Percentiles rank a stretch among this genome's conserved stretches.
Conservation (phyloP, 192 early-diverging fungal species). For the Rhizophagus clarus region DNA sequence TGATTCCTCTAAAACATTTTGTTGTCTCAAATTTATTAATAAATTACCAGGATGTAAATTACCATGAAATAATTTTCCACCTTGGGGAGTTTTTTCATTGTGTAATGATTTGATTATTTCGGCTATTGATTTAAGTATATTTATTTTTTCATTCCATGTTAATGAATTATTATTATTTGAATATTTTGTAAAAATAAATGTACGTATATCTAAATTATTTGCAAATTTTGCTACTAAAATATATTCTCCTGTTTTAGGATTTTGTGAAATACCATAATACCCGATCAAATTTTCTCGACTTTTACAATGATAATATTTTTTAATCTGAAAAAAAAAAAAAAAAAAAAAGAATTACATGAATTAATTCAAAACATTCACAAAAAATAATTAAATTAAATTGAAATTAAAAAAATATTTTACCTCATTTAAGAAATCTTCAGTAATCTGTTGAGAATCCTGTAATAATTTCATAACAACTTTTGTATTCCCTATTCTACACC, state of each 20-base stretch:
- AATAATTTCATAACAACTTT: constrained; percentile 5
- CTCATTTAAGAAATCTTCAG: not conserved
- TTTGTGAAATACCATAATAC: not conserved
- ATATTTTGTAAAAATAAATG: not conserved
- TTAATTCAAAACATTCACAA: not conserved
- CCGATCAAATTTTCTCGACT: not conserved
- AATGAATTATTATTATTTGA: not conserved
- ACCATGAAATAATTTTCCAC: constrained; percentile 2
- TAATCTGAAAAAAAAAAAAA: not conserved
- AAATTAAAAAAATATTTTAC: not conserved
- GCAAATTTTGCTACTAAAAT: constrained; percentile 3
- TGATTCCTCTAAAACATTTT: not conserved
- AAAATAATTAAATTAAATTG: not conserved
- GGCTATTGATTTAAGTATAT: not conserved
- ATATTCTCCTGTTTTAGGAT: constrained; percentile 6
- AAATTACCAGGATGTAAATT: constrained; percentile 16
- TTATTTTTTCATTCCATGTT: constrained; percentile 8
- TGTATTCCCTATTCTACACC: not conserved
- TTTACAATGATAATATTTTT: not conserved
- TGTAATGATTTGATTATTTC: not conserved
- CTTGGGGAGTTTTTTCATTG: not conserved
- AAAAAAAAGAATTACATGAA: too few relatives aligned
- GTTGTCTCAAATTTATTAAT: not conserved
- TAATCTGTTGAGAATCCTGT: not conserved
- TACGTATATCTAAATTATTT: not conserved